Base-by-base conservation (phyloP, 2,329 filamentous ascomycete species). In the Cladosporium sp. region DNA sequence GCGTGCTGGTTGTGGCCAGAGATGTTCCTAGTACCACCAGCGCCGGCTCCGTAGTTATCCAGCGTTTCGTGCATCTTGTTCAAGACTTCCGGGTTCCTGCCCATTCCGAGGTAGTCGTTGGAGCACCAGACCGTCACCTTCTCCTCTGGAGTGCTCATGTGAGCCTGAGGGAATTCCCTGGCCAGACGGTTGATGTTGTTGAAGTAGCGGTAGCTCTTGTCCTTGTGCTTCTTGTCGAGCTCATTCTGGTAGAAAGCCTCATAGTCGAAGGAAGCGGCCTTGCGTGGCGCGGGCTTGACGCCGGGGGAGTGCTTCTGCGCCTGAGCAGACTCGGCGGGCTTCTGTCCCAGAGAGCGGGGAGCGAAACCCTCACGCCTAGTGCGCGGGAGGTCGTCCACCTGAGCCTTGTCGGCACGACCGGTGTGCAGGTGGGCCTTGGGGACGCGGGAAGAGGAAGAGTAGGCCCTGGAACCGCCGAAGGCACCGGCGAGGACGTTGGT, bases 101-200 rank as follows among this genome's bases (percentile, higher is more conserved):
- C 92, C 93, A 99, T 99, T 61, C 93, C 93, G 15, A 99, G 83
- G 70, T 99, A 99, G 70, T 99, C 93, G 66, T 99, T 99, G 67
- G 92, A 95, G 78, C 93, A 99, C 93, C 93, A 99, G 19, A 99
- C 93, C 1, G 92, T 96, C 52, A 99, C 93, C 47, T 83, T 83
- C 59, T 96, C 89, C 53, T 92, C 85, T 65, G 83, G 81, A 52
- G 79, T 83, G 13, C 88, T 80, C 79, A 95, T 95, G 71, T 99
- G 93, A 40, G 93, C 93, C 58, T 88, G 88, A 24, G 93, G 93
- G 57, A 99, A 99, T 58, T 97, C 89, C 74, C 93, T 89, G 59
- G 93, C 93, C 54, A 99, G 80, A 30, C 93, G 90, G 68, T 99
- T 99, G 83, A 99, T 99, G 78, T 99, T 99, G 80, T 99, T 99